phyloP scores from a whole-genome alignment of 2,329 filamentous ascomycete genomes.

The Venturia asperata region DNA sequence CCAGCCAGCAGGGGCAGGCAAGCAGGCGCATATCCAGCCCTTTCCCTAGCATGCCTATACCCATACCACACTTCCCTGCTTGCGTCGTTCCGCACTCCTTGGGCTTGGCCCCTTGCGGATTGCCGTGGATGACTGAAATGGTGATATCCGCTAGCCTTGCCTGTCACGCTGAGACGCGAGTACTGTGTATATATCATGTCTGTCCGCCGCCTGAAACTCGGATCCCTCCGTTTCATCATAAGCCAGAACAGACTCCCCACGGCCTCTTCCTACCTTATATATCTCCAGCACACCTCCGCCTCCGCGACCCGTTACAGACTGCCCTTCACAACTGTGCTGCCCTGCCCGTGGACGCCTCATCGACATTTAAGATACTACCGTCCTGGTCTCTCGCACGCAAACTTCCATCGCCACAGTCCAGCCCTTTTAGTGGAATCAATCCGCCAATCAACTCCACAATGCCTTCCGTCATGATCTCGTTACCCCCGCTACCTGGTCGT shows the following conservation, averaged over 20 bases:
- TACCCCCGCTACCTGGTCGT: slow-evolving; percentile 17
- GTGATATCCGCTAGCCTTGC: slow-evolving; percentile 10
- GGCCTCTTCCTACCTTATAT: neutral
- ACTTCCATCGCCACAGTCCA: neutral
- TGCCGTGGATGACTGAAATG: slow-evolving; percentile 1
- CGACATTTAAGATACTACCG: neutral
- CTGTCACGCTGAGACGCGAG: neutral
- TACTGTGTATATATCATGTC: slow-evolving; percentile 3
- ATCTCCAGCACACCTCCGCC: slow-evolving; percentile 8
- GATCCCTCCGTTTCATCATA: neutral
- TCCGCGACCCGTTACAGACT: neutral
- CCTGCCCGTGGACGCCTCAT: neutral
- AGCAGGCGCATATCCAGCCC: neutral
- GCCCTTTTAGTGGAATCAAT: neutral
- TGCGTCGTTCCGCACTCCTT: slow-evolving; percentile 5
- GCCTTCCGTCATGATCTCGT: slow-evolving; percentile 13
- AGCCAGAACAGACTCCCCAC: neutral
- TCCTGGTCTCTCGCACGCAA: neutral
- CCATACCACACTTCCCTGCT: neutral
- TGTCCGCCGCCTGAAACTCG: slow-evolving; percentile 7
- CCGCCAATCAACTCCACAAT: slow-evolving; percentile 9
- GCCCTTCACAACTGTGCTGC: no score
- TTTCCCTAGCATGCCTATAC: neutral
- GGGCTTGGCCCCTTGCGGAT: neutral
- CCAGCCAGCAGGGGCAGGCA: neutral